phyloP scores from a whole-genome alignment of 352 stramenopile species.

The Globisporangium viniferum region DNA sequence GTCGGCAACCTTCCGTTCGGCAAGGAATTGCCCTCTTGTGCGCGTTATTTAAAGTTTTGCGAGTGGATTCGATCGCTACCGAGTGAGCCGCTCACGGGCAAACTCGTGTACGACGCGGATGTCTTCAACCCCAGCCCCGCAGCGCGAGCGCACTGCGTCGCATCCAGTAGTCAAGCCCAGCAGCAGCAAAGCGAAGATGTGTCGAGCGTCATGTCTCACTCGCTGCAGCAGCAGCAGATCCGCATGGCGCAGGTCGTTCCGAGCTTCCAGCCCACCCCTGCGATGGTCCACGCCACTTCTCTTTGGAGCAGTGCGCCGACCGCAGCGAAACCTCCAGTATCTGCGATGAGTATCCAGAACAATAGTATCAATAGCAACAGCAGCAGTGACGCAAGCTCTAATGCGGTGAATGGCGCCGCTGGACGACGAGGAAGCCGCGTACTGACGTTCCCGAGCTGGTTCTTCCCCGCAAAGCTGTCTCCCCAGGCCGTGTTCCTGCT shows the following conservation, averaged over 20 bases:
- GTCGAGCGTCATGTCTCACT: constrained; percentile 1
- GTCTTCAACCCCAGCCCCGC: constrained; percentile 35
- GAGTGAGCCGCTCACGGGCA: constrained; percentile 58
- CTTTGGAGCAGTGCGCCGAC: constrained; percentile 17
- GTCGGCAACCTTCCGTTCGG: constrained; percentile 94
- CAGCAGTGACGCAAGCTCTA: constrained; percentile 11
- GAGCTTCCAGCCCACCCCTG: constrained; percentile 12
- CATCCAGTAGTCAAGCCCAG: neutral
- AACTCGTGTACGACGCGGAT: constrained; percentile 52
- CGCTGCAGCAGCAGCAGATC: constrained; percentile 12
- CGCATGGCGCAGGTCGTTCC: constrained; percentile 12
- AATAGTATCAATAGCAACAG: constrained; percentile 5
- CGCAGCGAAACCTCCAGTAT: constrained; percentile 10
- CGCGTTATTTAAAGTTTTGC: constrained; percentile 93
- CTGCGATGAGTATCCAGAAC: constrained; percentile 9
- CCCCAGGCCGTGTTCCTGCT: constrained; percentile 64
- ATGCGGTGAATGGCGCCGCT: constrained; percentile 19
- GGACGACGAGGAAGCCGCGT: constrained; percentile 34
- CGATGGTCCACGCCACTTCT: constrained; percentile 8
- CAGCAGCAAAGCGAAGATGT: neutral
- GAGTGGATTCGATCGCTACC: constrained; percentile 87
- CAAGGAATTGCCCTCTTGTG: constrained; percentile 91
- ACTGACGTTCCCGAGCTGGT: constrained; percentile 77
- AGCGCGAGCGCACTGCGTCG: neutral
- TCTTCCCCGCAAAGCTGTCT: constrained; percentile 79